Base-by-base conservation (phyloP, 1,284 basidiomycete genomes). In the Trametes sp. region DNA sequence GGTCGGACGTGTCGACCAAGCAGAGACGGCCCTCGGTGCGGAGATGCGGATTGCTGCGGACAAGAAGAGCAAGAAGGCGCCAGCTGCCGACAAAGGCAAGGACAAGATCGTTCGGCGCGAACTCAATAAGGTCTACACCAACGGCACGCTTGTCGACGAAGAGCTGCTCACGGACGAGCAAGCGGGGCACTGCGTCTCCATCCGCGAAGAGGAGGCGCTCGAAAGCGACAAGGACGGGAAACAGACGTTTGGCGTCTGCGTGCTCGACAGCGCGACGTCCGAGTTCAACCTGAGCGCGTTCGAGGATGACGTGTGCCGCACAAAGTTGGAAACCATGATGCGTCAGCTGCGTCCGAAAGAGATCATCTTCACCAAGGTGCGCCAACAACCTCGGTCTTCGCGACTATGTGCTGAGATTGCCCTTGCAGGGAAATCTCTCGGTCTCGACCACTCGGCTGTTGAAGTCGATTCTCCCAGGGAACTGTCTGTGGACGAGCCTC, bases 1-100 rank as follows among this genome's bases (percentile, higher is more conserved):
- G 79, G 95, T 99, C 60, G 98, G 98, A 19, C 89, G 95, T 16
- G 98, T 99, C 11, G 97, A 98, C 73, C 98, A 99, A 78, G 89
- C 91, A 2, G 98, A 99, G 79, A 99, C 98, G 0, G 96, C 90
- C 3, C 83, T 93, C 16, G 91, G 90, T 4, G 90, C 90, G 8
- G 91, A 93, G 74, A 93, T 93, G 90, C 87, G 90, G 16, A 71
- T 92, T 62, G 89, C 89, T 9, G 88, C 88, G 8, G 84, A 93
- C 54, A 92, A 90, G 75, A 79, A 80, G 19, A 85, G 84, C 69
- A 87, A 72, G 72, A 80, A 78, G 24, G 77, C 75, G 77, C 70
- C 84, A 68, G 79, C 83, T 69, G 75, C 78, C 69, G 73, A 86
- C 50, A 77, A 74, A 62, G 74, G 70, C 50, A 87, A 84, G 71